phyloP scores from a whole-genome alignment of 2,329 filamentous ascomycete genomes.

The Anisogramma anomala region DNA sequence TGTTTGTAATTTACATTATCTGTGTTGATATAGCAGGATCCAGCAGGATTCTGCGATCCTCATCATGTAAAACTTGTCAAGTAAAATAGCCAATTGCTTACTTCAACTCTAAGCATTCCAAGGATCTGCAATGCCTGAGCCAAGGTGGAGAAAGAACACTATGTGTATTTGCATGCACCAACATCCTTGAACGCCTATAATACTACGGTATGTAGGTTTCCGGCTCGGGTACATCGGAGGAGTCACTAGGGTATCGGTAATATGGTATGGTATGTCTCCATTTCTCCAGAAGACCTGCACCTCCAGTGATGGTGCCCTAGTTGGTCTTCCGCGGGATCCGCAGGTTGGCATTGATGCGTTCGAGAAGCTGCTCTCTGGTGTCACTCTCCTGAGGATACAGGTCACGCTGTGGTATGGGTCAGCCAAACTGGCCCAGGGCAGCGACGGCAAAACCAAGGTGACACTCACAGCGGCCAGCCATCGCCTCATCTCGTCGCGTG shows the following conservation, averaged over 20 bases:
- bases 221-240: too few relatives aligned
- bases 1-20: not conserved
- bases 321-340: slow-evolving; percentile 23
- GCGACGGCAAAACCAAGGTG: not conserved
- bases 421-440: not conserved
- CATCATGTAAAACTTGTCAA: too few relatives aligned
- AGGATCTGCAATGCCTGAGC: too few relatives aligned
- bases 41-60: too few relatives aligned
- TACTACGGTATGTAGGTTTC: too few relatives aligned
- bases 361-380: slow-evolving; percentile 35
- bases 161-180: too few relatives aligned
- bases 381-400: slow-evolving; percentile 33
- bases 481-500: slow-evolving; percentile 61
- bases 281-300: not conserved
- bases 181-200: too few relatives aligned
- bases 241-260: not conserved
- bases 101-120: too few relatives aligned
- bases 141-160: too few relatives aligned
- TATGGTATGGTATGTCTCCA: not conserved
- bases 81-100: too few relatives aligned
- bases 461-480: slow-evolving; percentile 69
- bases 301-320: not conserved
- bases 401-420: slow-evolving; percentile 28
- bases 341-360: slow-evolving; percentile 36
- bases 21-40: too few relatives aligned